A percentile compares a stretch with the other conserved stretches of the same genome.
Conservation (phyloP, 208 protist species). For the Trypanosoma platydactyli region DNA sequence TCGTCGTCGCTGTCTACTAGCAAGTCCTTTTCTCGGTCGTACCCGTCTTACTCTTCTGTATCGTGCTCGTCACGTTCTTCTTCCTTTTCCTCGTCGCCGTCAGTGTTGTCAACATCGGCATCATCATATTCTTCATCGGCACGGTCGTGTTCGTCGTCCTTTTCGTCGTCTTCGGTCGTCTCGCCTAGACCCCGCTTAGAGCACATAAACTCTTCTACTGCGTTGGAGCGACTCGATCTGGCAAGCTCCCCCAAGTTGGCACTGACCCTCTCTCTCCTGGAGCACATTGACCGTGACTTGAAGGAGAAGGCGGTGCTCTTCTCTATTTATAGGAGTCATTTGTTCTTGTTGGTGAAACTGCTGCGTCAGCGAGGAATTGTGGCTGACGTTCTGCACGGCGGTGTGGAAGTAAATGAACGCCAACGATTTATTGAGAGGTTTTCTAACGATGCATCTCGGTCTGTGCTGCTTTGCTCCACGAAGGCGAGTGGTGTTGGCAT, state of each 20-base stretch:
- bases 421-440: slow-evolving; percentile 66
- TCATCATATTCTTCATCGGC: neutral
- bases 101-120: neutral
- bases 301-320: slow-evolving; percentile 84
- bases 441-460: slow-evolving; percentile 30
- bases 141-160: neutral
- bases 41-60: neutral
- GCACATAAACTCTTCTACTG: slow-evolving; percentile 1
- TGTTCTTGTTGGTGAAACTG: slow-evolving; percentile 48
- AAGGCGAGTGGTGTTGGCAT: slow-evolving; percentile 92
- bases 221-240: slow-evolving; percentile 31
- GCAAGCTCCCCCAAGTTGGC: slow-evolving; percentile 65
- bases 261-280: slow-evolving; percentile 53
- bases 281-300: slow-evolving; percentile 44
- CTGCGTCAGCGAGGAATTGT: slow-evolving; percentile 32
- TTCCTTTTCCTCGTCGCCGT: neutral
- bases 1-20: neutral
- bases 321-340: slow-evolving; percentile 63
- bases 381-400: slow-evolving; percentile 50
- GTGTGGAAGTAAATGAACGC: slow-evolving; percentile 38
- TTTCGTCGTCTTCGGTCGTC: too few relatives aligned
- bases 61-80: slow-evolving; percentile 3
- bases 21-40: neutral
- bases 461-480: slow-evolving; percentile 91
- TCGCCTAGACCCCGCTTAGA: neutral